Evolutionary conservation across 2,329 filamentous ascomycete genomes (phyloP).

Genomic region (Trichophyton rubrum): DNA sequence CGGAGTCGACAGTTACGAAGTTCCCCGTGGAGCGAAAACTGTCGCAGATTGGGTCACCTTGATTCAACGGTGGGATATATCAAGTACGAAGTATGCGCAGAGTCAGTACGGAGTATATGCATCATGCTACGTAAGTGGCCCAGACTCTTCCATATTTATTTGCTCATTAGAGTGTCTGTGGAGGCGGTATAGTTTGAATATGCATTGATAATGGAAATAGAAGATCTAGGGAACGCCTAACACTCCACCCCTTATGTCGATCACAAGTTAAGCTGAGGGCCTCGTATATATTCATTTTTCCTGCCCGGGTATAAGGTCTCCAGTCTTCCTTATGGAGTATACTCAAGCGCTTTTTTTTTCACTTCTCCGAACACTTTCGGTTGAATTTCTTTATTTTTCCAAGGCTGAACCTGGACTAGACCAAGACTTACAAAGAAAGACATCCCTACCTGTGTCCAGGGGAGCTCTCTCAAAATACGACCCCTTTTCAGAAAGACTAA

Average conservation of each 20-base stretch:
- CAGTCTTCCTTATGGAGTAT: neutral
- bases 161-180: neutral
- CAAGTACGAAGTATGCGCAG: neutral
- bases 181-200: slow-evolving; percentile 1
- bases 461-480: neutral
- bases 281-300: slow-evolving; percentile 2
- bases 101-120: no score
- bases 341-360: neutral
- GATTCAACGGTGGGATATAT: neutral
- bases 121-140: neutral
- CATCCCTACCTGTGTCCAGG: neutral
- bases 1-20: neutral
- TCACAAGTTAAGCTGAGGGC: neutral
- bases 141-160: neutral
- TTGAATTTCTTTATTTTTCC: neutral
- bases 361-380: neutral
- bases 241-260: slow-evolving; percentile 3
- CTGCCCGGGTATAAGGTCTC: neutral
- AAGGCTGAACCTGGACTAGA: neutral
- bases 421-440: neutral
- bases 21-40: neutral
- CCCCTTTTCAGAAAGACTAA: neutral
- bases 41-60: neutral
- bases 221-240: neutral
- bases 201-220: neutral